Base-by-base conservation (phyloP, 2,329 filamentous ascomycete genomes). In the Bisporella sp. region DNA sequence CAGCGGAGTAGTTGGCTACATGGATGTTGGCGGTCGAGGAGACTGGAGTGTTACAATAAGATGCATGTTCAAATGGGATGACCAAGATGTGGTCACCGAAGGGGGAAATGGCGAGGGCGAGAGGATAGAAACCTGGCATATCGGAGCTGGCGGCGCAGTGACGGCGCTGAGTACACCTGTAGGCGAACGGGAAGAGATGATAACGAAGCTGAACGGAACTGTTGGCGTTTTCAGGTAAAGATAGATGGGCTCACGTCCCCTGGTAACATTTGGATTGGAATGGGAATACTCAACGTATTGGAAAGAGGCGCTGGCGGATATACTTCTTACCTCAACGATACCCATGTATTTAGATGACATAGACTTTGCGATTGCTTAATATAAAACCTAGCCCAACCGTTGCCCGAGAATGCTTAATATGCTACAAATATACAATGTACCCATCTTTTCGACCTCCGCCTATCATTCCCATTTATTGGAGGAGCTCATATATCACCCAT, bases 21-120 rank as follows among this genome's bases (percentile, higher is more conserved):
- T 96, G 66, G 91, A 95, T 60, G 84, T 89, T 5, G 82, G 87
- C 1, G 92, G 92, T 0, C 81, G 81, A 5, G 90, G 89, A 0
- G 91, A 95, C 67, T 96, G 92, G 76, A 93, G 87, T 57, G 93
- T 97, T 13, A 84, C 90, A 1, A 97, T 97, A 54, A 78, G 92
- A 29, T 91, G 85, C 45, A 79, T 91, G 61, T 90, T 92, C 59
- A 73, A 76, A 40, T 88, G 82, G 79, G 81, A 85, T 54, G 79
- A 82, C 51, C 82, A 86, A 63, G 60, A 59, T 47, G 45, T 49
- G 48, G 55, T 44, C 28, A 33, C 44, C 5, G 53, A 48, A 5
- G 43, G 51, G 13, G 62, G 56, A 3, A 57, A 58, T 6, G 61
- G 57, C 0, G 64, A 62, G 4, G 64, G 64, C 6, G 53, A 60